Base-by-base conservation (phyloP, 805 yeast genomes). In the Wickerhamiella spandovensis region DNA sequence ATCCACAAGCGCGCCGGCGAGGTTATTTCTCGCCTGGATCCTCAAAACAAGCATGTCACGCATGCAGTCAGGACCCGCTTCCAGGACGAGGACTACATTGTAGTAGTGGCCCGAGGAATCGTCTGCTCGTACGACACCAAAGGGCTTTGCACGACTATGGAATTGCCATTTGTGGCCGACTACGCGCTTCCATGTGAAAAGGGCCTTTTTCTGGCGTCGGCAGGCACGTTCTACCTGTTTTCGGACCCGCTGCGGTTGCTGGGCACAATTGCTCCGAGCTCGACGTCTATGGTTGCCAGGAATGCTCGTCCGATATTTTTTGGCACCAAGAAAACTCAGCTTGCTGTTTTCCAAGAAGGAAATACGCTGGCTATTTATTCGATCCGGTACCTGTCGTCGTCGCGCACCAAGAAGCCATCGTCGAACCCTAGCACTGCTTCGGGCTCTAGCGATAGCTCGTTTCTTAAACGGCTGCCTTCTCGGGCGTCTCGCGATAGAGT, bases 231-330 rank as follows among this genome's bases (percentile, higher is more conserved):
- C 56, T 69, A 86, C 48, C 79, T 94, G 0, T 61, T 87, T 52
- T 72, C 79, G 1, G 94, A 85, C 61, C 90, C 95, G 0, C 67
- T 82, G 53, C 76, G 78, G 1, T 92, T 85, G 3, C 72, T 84
- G 51, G 87, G 95, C 2, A 68, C 78, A 4, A 75, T 87, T 4
- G 78, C 79, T 0, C 79, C 90, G 0, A 78, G 87, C 0, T 78
- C 88, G 1, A 79, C 83, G 0, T 75, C 86, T 0, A 75, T 78
- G 2, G 75, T 84, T 25, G 72, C 84, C 0, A 63, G 76, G 1
- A 67, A 69, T 46, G 92, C 84, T 58, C 73, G 72, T 48, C 61
- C 84, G 28, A 59, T 81, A 23, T 64, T 70, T 38, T 81, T 80
- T 58, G 88, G 87, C 0, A 51, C 55, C 5, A 50, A 60, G 2